phyloP scores from a whole-genome alignment of 495 filamentous ascomycete species.

The Hypoxylon perforatum region DNA sequence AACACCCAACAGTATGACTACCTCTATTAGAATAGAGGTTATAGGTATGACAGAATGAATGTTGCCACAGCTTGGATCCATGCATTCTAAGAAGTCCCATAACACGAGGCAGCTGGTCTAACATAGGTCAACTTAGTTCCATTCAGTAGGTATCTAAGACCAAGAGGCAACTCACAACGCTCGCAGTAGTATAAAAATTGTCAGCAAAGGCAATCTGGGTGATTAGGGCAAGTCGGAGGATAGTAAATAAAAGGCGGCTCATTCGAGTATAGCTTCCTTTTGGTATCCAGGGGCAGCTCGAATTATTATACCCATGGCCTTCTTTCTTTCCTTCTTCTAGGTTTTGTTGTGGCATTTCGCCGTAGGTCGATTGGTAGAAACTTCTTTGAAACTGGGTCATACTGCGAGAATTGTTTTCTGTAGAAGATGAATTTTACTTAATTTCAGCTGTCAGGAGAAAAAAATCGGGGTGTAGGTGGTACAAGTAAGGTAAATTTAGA shows the following conservation, averaged over 20 bases:
- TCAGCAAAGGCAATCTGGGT: background rate
- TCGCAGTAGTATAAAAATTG: no score
- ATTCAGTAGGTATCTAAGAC: no score
- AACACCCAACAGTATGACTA: background rate
- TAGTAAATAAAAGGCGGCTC: conserved; percentile 2
- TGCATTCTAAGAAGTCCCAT: conserved; percentile 3
- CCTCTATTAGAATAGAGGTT: background rate
- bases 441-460: no score
- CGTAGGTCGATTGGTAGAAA: no score
- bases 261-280: background rate
- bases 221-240: background rate
- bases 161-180: background rate
- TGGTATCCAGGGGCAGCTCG: background rate
- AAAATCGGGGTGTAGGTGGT: no score
- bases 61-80: background rate
- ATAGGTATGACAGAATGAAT: background rate
- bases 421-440: background rate
- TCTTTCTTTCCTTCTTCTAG: background rate
- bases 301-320: background rate
- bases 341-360: background rate
- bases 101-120: background rate
- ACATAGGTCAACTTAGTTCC: background rate
- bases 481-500: no score
- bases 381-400: no score
- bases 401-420: no score